Evolutionary conservation across 352 stramenopile genomes (phyloP), one percentile per base, ranked within the genome.

Genomic region (Elongisporangium anandrum): DNA sequence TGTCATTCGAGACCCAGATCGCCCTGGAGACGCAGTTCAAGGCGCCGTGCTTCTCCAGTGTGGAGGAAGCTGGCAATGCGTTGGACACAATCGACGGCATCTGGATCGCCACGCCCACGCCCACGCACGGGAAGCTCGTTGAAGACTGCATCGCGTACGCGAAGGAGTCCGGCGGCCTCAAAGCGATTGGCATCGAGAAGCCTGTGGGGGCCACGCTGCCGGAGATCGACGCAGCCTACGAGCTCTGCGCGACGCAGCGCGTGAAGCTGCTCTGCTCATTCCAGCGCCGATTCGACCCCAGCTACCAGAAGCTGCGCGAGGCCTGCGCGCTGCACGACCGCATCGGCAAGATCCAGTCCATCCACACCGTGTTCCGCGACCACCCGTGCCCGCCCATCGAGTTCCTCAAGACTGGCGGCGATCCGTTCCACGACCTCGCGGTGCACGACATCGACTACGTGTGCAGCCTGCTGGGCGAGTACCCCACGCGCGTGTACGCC

Each of bases 371-470:
- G 38, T 97, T 97, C 68, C 83, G 79, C 17, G 92, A 98, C 69
- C 90, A 97, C 64, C 90, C 92, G 47, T 90, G 79, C 57, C 92
- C 92, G 9, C 72, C 88, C 0, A 73, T 94, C 26, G 80, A 94
- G 73, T 98, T 97, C 63, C 68, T 98, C 34, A 81, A 96, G 57
- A 78, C 75, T 23, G 73, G 82, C 3, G 92, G 90, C 49, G 87
- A 97, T 65, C 93, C 93, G 52, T 97, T 97, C 64, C 87, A 92
- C 66, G 92, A 98, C 70, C 72, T 97, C 29, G 84, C 79, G 2
- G 81, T 95, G 17, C 92, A 98, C 68, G 92, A 98, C 69, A 90
- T 98, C 47, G 92, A 98, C 78, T 97, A 85, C 50, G 88, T 97
- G 45, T 87, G 87, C 54, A 75, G 74, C 26, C 63, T 93, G 10